phyloP scores from a whole-genome alignment of 1,284 basidiomycete genomes.

The Pisolithus thermaeus region DNA sequence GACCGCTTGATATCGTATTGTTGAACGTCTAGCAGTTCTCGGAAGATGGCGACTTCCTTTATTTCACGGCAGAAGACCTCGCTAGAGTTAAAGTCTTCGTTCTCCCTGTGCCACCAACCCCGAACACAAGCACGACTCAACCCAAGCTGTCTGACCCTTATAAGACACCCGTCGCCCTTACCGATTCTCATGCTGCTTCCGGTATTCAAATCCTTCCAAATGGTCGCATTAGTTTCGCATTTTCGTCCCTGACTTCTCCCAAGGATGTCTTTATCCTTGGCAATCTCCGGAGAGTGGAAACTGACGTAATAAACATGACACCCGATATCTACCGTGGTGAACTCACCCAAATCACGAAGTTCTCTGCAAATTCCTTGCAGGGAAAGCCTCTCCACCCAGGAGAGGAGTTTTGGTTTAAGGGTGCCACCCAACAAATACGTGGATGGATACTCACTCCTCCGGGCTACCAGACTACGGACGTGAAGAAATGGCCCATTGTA shows the following conservation, averaged over 20 bases:
- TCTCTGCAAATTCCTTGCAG: slow-evolving; percentile 54
- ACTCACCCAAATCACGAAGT: slow-evolving; percentile 51
- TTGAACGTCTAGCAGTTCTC: slow-evolving; percentile 53
- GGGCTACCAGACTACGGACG: slow-evolving; percentile 60
- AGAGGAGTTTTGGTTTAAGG: slow-evolving; percentile 84
- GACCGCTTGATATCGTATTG: neutral
- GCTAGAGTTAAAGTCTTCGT: slow-evolving; percentile 73
- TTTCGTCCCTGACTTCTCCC: slow-evolving; percentile 65
- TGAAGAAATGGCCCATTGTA: slow-evolving; percentile 71
- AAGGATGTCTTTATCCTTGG: slow-evolving; percentile 67
- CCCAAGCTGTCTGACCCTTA: slow-evolving; percentile 45
- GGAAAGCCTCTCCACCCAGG: slow-evolving; percentile 53
- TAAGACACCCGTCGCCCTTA: slow-evolving; percentile 52
- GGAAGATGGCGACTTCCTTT: slow-evolving; percentile 61
- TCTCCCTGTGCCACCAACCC: slow-evolving; percentile 59
- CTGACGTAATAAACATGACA: slow-evolving; percentile 29
- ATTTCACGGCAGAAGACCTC: slow-evolving; percentile 70
- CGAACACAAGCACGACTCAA: slow-evolving; percentile 43
- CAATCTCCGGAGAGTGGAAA: slow-evolving; percentile 38
- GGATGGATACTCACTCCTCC: slow-evolving; percentile 80
- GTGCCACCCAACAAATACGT: slow-evolving; percentile 70
- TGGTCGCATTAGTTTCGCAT: slow-evolving; percentile 61
- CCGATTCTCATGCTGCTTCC: slow-evolving; percentile 48
- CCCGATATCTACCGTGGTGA: slow-evolving; percentile 28
- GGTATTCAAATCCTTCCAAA: slow-evolving; percentile 54